phyloP scores from a whole-genome alignment of 768 basidiomycete species.

The Ephemerocybe angulata region DNA sequence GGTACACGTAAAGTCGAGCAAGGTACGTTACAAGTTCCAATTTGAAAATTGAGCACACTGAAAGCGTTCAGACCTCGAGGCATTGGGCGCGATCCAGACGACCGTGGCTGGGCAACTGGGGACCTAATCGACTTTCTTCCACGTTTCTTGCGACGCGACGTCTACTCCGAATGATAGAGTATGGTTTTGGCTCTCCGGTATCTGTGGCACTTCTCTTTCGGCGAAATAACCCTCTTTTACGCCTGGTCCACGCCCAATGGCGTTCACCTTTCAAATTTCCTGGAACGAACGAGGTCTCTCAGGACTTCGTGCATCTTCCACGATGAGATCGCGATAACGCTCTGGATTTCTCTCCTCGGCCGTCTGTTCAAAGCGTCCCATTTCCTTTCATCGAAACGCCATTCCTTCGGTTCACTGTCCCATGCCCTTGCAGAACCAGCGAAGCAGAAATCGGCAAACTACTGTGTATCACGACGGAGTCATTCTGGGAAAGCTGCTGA shows the following conservation, averaged over 20 bases:
- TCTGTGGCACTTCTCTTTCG: too few relatives aligned
- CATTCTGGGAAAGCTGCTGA: neutral
- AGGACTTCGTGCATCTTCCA: neutral
- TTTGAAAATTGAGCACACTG: too few relatives aligned
- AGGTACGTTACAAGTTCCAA: too few relatives aligned
- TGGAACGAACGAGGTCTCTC: neutral
- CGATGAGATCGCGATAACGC: neutral
- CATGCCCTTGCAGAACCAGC: neutral
- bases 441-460: neutral
- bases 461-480: neutral
- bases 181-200: too few relatives aligned
- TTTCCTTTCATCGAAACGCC: neutral
- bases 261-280: neutral
- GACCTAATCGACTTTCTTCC: too few relatives aligned
- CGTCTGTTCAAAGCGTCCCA: neutral
- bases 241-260: neutral
- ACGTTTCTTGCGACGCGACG: too few relatives aligned
- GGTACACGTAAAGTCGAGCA: too few relatives aligned
- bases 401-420: neutral
- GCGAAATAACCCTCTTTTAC: too few relatives aligned
- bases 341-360: neutral
- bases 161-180: too few relatives aligned
- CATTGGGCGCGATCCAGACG: too few relatives aligned
- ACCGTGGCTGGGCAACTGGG: too few relatives aligned
- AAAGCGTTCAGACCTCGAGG: too few relatives aligned